Base-by-base conservation (phyloP, 176 grass and related monocot species). In the Eleusine indica region DNA sequence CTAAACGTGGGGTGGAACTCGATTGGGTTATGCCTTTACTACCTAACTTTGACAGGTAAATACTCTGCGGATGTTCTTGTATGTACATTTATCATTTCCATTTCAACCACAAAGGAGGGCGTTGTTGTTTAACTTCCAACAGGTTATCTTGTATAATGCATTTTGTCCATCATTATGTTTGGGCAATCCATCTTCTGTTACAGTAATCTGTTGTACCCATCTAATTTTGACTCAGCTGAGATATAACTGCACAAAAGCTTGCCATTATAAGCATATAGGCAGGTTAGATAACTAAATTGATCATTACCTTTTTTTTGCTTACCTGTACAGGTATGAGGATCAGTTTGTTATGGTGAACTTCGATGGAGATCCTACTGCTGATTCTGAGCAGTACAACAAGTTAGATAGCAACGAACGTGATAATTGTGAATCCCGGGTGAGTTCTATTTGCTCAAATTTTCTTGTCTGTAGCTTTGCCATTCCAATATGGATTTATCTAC, bases 301-400 rank as follows among this genome's bases (percentile, higher is more conserved):
- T 87, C 22, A 38, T 83, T 37, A 54, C 43, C 35, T 68, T 70
- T 58, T 87, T 39, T 78, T 35, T 35, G 11, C 75, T 88, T 54
- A 68, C 52, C 29, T 76, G 65, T 82, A 56, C 80, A 99, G 96
- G 84, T 94, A 89, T 38, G 54, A 96, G 5, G 93, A 96, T 89
- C 93, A 85, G 29, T 96, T 92, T 94, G 91, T 96, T 88, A 99
- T 99, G 96, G 96, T 92, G 47, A 99, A 94, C 70, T 96, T 99
- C 86, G 96, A 99, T 85, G 96, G 96, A 85, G 93, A 99, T 82
- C 96, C 96, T 71, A 99, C 91, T 22, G 96, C 87, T 88, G 96
- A 99, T 89, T 88, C 96, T 82, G 89, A 94, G 84, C 91, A 94
- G 71, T 96, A 96, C 70, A 90, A 84, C 66, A 96, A 99, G 63